Conservation (phyloP, 164 flowering plant species). For the Macadamia tetraphylla region DNA sequence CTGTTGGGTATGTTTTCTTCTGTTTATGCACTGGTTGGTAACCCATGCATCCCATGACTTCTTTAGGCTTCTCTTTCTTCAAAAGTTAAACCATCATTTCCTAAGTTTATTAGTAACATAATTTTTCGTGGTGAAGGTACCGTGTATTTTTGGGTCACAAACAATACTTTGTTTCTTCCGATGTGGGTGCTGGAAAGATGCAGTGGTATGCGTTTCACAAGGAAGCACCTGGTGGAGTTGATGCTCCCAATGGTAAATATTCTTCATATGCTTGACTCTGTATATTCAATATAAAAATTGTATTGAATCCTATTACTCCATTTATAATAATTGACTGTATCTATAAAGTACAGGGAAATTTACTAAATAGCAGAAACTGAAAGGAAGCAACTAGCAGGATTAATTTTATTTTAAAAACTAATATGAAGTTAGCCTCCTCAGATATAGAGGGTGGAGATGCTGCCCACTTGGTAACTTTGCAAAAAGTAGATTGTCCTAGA, state of each 20-base stretch:
- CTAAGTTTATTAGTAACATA: neutral
- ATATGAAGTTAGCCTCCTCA: no score
- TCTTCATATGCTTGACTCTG: slow-evolving; percentile 6
- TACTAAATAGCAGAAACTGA: neutral
- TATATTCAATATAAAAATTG: neutral
- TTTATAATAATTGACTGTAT: neutral
- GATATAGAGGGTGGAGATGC: neutral
- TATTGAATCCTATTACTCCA: neutral
- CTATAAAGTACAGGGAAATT: neutral
- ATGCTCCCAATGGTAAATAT: slow-evolving; percentile 55
- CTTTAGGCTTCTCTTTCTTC: neutral
- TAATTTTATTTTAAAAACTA: no score
- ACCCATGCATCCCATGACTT: neutral
- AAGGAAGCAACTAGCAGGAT: neutral
- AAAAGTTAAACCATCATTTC: neutral
- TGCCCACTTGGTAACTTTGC: neutral
- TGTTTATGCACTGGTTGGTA: neutral
- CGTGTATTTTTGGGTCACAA: slow-evolving; percentile 96
- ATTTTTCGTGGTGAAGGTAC: slow-evolving; percentile 48
- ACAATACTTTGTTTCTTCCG: slow-evolving; percentile 96
- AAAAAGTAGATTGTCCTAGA: no score
- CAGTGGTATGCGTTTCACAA: slow-evolving; percentile 98
- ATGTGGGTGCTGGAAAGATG: slow-evolving; percentile 97
- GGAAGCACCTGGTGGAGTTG: slow-evolving; percentile 83
- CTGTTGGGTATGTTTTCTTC: slow-evolving; percentile 67